Evolutionary conservation across 139 green algal genomes (phyloP).

Genomic region (Volvox reticuliferus): DNA sequence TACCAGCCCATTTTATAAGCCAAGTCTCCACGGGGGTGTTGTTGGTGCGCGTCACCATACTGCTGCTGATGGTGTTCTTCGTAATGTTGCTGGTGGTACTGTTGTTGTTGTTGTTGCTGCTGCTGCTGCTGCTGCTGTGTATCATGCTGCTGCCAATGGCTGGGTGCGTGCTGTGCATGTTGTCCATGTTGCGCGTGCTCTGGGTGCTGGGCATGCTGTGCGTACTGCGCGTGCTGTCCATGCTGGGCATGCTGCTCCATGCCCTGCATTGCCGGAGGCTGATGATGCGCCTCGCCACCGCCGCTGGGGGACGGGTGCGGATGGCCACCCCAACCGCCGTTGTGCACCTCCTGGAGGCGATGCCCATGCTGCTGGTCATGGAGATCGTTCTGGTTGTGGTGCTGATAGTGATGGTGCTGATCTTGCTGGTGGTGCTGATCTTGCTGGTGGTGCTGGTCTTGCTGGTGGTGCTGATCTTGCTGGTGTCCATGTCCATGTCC

Average conservation of each 20-base stretch:
- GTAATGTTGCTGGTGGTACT: neutral
- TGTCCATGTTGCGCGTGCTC: neutral
- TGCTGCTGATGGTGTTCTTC: slow-evolving; percentile 16
- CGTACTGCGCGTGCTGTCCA: neutral
- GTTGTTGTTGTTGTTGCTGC: neutral
- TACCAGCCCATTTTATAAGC: slow-evolving; percentile 29
- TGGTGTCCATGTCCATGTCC: neutral
- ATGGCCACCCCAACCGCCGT: neutral
- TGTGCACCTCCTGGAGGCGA: neutral
- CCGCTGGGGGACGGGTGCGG: neutral
- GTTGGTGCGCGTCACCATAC: neutral
- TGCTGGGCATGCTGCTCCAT: neutral
- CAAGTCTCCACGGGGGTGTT: neutral
- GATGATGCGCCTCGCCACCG: neutral
- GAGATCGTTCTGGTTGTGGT: neutral
- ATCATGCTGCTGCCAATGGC: neutral
- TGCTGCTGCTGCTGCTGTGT: neutral
- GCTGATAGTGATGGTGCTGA: neutral
- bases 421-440: neutral
- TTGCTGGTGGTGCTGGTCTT: slow-evolving; percentile 3
- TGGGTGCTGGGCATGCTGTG: neutral
- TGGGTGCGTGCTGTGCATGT: neutral
- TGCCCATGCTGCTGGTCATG: neutral
- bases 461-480: neutral
- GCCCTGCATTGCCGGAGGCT: neutral